Percentiles rank a stretch among this genome's conserved stretches.
phyloP scores from a whole-genome alignment of 2,329 filamentous ascomycete genomes.

The Botryotinia convoluta region DNA sequence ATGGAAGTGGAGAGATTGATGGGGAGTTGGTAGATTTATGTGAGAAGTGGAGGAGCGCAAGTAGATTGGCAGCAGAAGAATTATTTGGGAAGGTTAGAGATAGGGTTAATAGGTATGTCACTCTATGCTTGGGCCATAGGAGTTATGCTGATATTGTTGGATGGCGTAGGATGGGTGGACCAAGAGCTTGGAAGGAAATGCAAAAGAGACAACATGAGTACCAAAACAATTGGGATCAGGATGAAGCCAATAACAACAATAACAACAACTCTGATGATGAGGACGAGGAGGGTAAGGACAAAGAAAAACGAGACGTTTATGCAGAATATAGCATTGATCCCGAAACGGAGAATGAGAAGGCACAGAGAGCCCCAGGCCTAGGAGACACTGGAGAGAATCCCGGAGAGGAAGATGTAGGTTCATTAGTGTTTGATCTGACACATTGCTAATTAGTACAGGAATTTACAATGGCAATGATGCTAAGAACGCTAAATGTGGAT shows the following conservation, averaged over 20 bases:
- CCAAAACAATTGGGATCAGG: slow-evolving; percentile 42
- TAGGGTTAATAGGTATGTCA: slow-evolving; percentile 49
- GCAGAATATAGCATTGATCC: slow-evolving; percentile 37
- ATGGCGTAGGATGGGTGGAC: slow-evolving; percentile 53
- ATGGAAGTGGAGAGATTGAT: slow-evolving; percentile 50
- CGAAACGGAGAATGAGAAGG: slow-evolving; percentile 40
- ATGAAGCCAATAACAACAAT: slow-evolving; percentile 26
- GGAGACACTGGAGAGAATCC: slow-evolving; percentile 39
- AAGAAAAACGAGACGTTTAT: slow-evolving; percentile 38
- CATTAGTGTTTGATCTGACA: slow-evolving; percentile 31
- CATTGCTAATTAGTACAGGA: slow-evolving; percentile 43
- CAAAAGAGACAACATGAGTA: slow-evolving; percentile 46
- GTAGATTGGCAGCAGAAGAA: slow-evolving; percentile 64
- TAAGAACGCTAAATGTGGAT: slow-evolving; percentile 63
- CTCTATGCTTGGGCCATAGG: neutral
- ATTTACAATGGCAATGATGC: slow-evolving; percentile 70
- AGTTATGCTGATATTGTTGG: slow-evolving; percentile 12
- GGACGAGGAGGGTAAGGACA: slow-evolving; percentile 42
- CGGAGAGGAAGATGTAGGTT: slow-evolving; percentile 44
- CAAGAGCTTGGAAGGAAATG: slow-evolving; percentile 54
- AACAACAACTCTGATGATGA: slow-evolving; percentile 36
- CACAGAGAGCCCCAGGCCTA: slow-evolving; percentile 36
- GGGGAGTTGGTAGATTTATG: slow-evolving; percentile 55
- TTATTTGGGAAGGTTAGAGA: slow-evolving; percentile 60
- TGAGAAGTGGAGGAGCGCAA: slow-evolving; percentile 59